Evolutionary conservation across 768 basidiomycete genomes (phyloP).

Genomic region (Pisolithus microcarpus): DNA sequence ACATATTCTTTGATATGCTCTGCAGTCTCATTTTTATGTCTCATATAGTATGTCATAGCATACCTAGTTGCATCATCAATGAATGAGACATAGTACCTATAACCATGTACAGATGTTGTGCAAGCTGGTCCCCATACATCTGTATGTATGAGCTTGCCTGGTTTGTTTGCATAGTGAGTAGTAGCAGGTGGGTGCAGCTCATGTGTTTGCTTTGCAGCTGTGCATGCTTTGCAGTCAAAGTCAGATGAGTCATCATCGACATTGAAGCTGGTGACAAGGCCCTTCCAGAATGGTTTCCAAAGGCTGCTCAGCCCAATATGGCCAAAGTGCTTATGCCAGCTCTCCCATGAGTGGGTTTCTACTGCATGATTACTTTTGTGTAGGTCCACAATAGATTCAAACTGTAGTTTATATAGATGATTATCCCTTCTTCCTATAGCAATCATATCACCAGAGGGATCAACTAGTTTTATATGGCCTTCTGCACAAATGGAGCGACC

Average conservation of each 20-base stretch:
- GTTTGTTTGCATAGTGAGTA: neutral
- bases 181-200: neutral
- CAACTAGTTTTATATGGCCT: too few relatives aligned
- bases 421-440: too few relatives aligned
- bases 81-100: neutral
- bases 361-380: too few relatives aligned
- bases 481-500: too few relatives aligned
- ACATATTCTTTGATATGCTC: neutral
- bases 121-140: constrained; percentile 3
- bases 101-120: neutral
- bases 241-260: neutral
- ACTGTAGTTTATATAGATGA: too few relatives aligned
- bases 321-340: too few relatives aligned
- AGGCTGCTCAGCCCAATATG: neutral
- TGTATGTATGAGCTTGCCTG: constrained; percentile 1
- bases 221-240: too few relatives aligned
- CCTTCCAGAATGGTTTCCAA: neutral
- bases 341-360: too few relatives aligned
- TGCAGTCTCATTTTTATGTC: neutral
- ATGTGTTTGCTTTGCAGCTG: neutral
- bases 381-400: too few relatives aligned
- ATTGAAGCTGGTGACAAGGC: neutral
- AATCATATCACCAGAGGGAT: too few relatives aligned
- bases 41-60: neutral
- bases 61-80: neutral